These are phyloP conservation scores for Metschnikowia gruessii DNA, from an alignment of 805 yeast species.

Conservation along the genomic window DNA sequence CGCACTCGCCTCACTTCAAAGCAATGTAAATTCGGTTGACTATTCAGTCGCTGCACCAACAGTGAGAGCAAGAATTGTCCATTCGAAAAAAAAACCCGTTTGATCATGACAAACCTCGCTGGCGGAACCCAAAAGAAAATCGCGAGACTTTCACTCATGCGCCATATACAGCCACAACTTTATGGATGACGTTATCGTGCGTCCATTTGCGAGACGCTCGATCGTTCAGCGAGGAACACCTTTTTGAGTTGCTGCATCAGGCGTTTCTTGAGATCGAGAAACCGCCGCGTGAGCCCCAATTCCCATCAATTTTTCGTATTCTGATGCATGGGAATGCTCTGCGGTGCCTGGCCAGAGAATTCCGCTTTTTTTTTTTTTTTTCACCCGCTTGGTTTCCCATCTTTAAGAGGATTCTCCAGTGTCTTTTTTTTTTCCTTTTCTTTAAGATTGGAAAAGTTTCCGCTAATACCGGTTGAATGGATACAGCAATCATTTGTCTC, in stretches of 20 bases:
- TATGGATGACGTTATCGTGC: neutral
- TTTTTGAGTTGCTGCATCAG: too few species aligned
- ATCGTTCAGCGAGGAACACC: too few species aligned
- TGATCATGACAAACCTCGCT: too few species aligned
- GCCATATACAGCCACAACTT: neutral
- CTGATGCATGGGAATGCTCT: neutral
- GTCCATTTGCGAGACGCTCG: neutral
- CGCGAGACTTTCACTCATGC: too few species aligned
- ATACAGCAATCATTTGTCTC: too few species aligned
- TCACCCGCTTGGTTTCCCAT: neutral
- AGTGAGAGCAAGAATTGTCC: too few species aligned
- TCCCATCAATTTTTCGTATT: too few species aligned
- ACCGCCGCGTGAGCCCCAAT: too few species aligned
- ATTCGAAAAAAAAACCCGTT: too few species aligned
- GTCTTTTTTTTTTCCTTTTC: neutral
- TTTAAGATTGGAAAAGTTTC: neutral
- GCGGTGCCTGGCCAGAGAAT: neutral
- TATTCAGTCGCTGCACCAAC: too few species aligned
- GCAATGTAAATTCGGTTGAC: neutral
- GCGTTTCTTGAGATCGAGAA: too few species aligned
- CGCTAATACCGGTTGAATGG: neutral
- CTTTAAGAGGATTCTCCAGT: neutral
- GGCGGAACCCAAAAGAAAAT: too few species aligned
- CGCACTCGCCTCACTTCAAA: constrained; percentile 4
- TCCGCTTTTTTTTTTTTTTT: neutral